A percentile compares a stretch with the other conserved stretches of the same genome.
phyloP scores from a whole-genome alignment of 495 filamentous ascomycete species.

The Penicillium simplicissimum region DNA sequence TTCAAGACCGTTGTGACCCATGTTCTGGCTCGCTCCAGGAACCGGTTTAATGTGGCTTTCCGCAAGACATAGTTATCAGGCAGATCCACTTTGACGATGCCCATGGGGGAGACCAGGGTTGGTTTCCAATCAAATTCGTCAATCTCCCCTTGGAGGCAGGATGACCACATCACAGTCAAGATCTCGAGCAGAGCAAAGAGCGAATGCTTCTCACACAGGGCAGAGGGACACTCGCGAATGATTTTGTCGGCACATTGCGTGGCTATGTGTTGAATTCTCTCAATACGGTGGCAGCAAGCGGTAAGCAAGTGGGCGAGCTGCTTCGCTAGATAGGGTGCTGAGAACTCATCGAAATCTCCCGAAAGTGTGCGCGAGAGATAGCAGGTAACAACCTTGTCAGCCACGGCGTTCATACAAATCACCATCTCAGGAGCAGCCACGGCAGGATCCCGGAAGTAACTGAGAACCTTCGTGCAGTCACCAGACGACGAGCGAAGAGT shows the following conservation, averaged over 20 bases:
- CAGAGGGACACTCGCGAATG: constrained; percentile 78
- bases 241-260: constrained; percentile 80
- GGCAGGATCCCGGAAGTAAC: constrained; percentile 89
- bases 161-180: constrained; percentile 88
- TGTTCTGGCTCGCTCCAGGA: constrained; percentile 70
- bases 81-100: constrained; percentile 78
- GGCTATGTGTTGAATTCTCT: constrained; percentile 83
- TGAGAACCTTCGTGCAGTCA: constrained; percentile 81
- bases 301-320: constrained; percentile 83
- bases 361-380: constrained; percentile 73
- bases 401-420: constrained; percentile 82
- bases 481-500: constrained; percentile 78
- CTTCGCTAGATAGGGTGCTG: constrained; percentile 80
- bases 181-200: constrained; percentile 91
- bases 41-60: constrained; percentile 70
- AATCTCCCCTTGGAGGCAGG: constrained; percentile 89
- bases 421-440: constrained; percentile 77
- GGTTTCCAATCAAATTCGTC: constrained; percentile 89
- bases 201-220: constrained; percentile 84
- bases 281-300: constrained; percentile 88
- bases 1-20: constrained; percentile 83
- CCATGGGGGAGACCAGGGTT: constrained; percentile 70
- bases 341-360: constrained; percentile 70
- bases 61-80: constrained; percentile 86
- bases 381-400: constrained; percentile 66